Conservation (phyloP, 768 basidiomycete genomes). For the Lactarius quietus region DNA sequence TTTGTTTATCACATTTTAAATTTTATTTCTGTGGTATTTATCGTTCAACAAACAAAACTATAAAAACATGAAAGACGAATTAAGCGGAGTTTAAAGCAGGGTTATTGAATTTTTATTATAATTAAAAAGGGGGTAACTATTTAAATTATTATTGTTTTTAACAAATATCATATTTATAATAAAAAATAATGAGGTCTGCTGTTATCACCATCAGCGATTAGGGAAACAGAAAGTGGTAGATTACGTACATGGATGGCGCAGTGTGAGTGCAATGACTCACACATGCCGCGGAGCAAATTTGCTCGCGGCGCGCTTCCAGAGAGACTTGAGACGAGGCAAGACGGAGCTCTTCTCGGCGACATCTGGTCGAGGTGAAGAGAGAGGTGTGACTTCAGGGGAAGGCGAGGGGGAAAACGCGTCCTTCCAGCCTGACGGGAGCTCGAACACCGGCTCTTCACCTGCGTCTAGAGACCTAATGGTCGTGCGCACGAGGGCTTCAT, state of each 20-base stretch:
- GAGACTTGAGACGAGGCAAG: conserved; percentile 13
- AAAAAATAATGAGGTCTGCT: background rate
- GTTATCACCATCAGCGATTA: background rate
- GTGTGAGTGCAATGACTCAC: background rate
- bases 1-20: too few relatives aligned
- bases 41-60: too few relatives aligned
- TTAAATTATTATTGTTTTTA: too few relatives aligned
- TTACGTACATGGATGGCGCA: conserved; percentile 4
- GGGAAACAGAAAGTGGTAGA: background rate
- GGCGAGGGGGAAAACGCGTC: background rate
- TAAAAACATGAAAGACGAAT: too few relatives aligned
- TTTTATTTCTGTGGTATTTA: too few relatives aligned
- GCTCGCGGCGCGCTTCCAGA: conserved; percentile 21
- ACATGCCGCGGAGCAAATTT: conserved; percentile 8
- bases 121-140: too few relatives aligned
- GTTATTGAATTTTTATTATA: too few relatives aligned
- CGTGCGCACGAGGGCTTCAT: conserved; percentile 16
- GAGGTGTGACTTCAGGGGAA: background rate
- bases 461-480: conserved; percentile 17
- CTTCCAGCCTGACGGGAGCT: conserved; percentile 16
- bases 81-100: too few relatives aligned
- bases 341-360: conserved; percentile 9
- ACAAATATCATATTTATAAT: background rate
- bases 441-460: conserved; percentile 19
- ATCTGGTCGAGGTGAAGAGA: conserved; percentile 1